Percentiles rank a stretch among this genome's conserved stretches.
Conservation (phyloP, 441 rosid species). For the Populus hybrid region DNA sequence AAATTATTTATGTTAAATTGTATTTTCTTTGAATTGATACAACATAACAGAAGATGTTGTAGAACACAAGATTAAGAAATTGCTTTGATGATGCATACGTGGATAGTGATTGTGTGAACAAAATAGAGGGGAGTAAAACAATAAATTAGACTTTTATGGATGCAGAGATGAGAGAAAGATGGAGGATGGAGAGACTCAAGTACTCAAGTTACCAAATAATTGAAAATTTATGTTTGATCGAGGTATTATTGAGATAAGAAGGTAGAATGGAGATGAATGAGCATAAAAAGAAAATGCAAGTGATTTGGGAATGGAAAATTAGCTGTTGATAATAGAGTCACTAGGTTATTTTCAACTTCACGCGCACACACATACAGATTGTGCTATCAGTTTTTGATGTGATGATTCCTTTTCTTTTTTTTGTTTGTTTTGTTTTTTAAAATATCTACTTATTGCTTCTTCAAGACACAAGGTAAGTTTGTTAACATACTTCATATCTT, state of each 20-base stretch:
- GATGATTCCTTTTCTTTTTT: neutral
- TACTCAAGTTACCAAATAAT: neutral
- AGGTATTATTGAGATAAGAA: neutral
- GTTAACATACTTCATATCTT: neutral
- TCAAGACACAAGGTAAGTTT: neutral
- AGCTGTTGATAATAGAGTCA: neutral
- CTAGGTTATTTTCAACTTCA: neutral
- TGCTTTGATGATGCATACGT: neutral
- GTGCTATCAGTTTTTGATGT: neutral
- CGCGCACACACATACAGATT: neutral
- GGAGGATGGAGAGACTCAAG: neutral
- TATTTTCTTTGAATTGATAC: neutral
- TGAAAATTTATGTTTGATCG: neutral
- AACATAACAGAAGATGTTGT: neutral
- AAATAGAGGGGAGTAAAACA: neutral
- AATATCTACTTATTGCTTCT: neutral
- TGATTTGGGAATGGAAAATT: neutral
- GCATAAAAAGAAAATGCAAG: neutral
- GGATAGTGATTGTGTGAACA: neutral
- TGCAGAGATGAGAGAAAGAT: neutral
- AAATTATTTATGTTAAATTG: neutral
- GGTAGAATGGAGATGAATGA: neutral
- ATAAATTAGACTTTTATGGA: neutral
- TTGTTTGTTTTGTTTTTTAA: neutral
- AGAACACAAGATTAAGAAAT: neutral